These are phyloP conservation scores for Fusarium domesticum DNA, from an alignment of 2,329 filamentous ascomycete species.

Conservation along the genomic window DNA sequence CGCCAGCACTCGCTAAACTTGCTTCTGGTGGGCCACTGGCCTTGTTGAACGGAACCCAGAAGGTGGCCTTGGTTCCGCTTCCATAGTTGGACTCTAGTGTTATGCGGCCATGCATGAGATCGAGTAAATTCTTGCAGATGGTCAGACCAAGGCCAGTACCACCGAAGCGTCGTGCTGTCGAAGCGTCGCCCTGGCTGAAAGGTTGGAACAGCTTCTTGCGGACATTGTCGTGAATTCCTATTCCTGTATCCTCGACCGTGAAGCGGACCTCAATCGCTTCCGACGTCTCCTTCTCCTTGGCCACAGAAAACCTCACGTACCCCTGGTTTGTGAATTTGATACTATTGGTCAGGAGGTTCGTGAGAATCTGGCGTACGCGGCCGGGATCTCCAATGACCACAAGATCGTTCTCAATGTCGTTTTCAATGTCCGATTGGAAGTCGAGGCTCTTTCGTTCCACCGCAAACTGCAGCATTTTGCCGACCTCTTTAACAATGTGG, in stretches of 20 bases:
- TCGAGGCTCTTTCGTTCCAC: conserved; percentile 75
- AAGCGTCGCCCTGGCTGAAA: conserved; percentile 79
- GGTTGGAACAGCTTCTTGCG: conserved; percentile 71
- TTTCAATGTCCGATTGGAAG: conserved; percentile 63
- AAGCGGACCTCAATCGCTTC: conserved; percentile 69
- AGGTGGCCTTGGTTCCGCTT: conserved; percentile 68
- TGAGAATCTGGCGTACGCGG: conserved; percentile 77
- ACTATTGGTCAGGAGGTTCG: conserved; percentile 73
- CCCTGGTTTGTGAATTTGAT: conserved; percentile 73
- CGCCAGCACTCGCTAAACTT: conserved; percentile 58
- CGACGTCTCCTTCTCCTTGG: conserved; percentile 59
- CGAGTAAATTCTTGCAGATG: conserved; percentile 76
- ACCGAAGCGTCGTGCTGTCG: conserved; percentile 73
- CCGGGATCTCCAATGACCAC: conserved; percentile 86
- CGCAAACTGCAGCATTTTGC: conserved; percentile 83
- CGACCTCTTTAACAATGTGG: conserved; percentile 72
- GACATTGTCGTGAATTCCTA: conserved; percentile 77
- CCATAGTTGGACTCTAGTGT: conserved; percentile 64
- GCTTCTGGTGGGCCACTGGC: conserved; percentile 50
- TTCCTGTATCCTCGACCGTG: conserved; percentile 72
- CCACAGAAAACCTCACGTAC: conserved; percentile 63
- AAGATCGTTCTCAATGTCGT: conserved; percentile 62
- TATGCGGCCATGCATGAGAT: conserved; percentile 77
- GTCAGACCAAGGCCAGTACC: conserved; percentile 76
- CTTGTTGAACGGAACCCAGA: conserved; percentile 75